Percentiles rank a stretch among this genome's conserved stretches.
These are phyloP conservation scores for Coleophoma cylindrospora DNA, from an alignment of 2,329 filamentous ascomycete species.

Conservation along the genomic window DNA sequence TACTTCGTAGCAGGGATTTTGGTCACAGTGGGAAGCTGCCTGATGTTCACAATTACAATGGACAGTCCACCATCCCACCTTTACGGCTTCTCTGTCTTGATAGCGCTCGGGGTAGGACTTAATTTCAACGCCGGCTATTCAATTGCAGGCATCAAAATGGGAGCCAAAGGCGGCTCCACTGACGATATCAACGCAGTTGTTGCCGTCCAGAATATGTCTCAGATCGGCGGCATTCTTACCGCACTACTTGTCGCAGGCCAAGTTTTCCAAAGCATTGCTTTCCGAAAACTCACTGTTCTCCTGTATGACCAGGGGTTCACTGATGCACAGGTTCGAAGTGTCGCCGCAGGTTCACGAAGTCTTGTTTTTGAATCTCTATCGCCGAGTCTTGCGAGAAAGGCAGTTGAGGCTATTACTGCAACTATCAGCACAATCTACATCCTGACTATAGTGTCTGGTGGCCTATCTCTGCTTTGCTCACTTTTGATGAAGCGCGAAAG, in stretches of 20 bases:
- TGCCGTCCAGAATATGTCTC: conserved; percentile 28
- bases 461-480: too few species aligned
- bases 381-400: conserved; percentile 10
- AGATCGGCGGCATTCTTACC: conserved; percentile 26
- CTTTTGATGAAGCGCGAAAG: too few species aligned
- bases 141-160: conserved; percentile 22
- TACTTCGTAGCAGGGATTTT: conserved; percentile 4
- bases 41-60: conserved; percentile 20
- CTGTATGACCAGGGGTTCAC: conserved; percentile 12
- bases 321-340: conserved; percentile 15
- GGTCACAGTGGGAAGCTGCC: conserved; percentile 16
- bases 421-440: conserved; percentile 23
- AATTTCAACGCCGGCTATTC: conserved; percentile 9
- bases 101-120: conserved; percentile 33
- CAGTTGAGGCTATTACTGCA: conserved; percentile 20
- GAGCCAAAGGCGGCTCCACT: conserved; percentile 3
- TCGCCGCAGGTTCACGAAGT: conserved; percentile 13
- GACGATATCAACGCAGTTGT: conserved; percentile 23
- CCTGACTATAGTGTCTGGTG: conserved; percentile 11
- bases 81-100: conserved; percentile 30
- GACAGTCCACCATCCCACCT: conserved; percentile 18
- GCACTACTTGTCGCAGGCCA: conserved; percentile 27
- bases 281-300: conserved; percentile 18
- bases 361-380: conserved; percentile 4
- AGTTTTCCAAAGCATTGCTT: conserved; percentile 28